Evolutionary conservation across 2,329 filamentous ascomycete genomes (phyloP).

Genomic region (Talaromyces sp.): DNA sequence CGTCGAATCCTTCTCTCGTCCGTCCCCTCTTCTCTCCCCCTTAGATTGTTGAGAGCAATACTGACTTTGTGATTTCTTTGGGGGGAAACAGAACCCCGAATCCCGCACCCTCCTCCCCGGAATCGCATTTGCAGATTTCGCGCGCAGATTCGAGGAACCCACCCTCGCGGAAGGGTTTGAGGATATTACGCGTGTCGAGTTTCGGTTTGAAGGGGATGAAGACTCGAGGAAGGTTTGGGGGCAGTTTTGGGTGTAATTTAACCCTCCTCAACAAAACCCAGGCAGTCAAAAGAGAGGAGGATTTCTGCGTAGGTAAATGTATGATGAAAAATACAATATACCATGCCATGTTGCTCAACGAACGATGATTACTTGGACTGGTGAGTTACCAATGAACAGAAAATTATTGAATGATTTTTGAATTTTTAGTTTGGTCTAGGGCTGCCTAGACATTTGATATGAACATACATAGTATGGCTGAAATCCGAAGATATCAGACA

Average conservation of each 20-base stretch:
- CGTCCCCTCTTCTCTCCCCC: constrained; percentile 18
- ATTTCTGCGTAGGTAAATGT: no score
- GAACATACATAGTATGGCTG: background rate
- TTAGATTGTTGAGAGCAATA: background rate
- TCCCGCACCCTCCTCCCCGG: constrained; percentile 68
- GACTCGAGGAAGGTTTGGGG: constrained; percentile 70
- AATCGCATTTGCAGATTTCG: constrained; percentile 76
- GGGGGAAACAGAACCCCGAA: constrained; percentile 66
- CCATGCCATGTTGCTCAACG: no score
- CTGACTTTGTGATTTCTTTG: background rate
- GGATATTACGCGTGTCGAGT: constrained; percentile 72
- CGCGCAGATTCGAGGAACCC: constrained; percentile 70
- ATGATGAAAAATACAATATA: no score
- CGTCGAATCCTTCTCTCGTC: constrained; percentile 53
- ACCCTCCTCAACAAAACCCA: background rate
- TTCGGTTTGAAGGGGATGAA: constrained; percentile 67
- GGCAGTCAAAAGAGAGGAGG: background rate
- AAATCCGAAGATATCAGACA: background rate
- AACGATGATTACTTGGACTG: background rate
- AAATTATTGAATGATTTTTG: background rate
- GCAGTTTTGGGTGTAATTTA: constrained; percentile 63
- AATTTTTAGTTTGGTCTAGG: constrained; percentile 15
- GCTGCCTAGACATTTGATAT: constrained; percentile 11
- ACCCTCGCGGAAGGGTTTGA: constrained; percentile 74
- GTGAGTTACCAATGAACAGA: background rate